These are phyloP conservation scores for Corchorus capsularis DNA, from an alignment of 345 rosid genomes.

Conservation along the genomic window DNA sequence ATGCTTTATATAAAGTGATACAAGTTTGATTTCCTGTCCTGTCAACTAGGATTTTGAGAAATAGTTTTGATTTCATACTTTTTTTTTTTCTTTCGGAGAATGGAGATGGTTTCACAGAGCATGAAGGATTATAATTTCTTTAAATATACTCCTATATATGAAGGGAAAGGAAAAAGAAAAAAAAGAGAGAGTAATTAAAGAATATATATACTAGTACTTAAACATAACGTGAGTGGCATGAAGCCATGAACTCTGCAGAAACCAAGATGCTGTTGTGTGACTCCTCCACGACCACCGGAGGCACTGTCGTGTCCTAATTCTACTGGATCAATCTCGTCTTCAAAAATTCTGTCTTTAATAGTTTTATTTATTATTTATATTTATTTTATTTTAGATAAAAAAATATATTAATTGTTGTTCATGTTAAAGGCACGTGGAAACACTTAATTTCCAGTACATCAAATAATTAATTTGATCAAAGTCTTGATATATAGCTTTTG, in stretches of 20 bases:
- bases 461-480: not conserved
- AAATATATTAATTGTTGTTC: not conserved
- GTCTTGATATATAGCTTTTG: not conserved
- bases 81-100: too few species aligned
- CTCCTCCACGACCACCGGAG: not conserved
- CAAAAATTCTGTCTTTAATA: not conserved
- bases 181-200: not conserved
- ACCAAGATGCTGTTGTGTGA: not conserved
- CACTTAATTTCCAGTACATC: not conserved
- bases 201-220: too few species aligned
- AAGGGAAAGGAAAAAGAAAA: not conserved
- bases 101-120: too few species aligned
- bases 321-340: not conserved
- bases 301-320: conserved; percentile 11
- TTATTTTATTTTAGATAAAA: not conserved
- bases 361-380: too few species aligned
- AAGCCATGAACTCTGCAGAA: not conserved
- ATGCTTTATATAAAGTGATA: too few species aligned
- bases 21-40: too few species aligned
- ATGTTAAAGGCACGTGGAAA: conserved; percentile 2
- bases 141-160: too few species aligned
- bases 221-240: not conserved
- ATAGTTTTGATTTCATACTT: too few species aligned
- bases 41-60: too few species aligned
- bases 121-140: too few species aligned